Evolutionary conservation across 768 basidiomycete species (phyloP).

Genomic region (Naganishia kalamii): DNA sequence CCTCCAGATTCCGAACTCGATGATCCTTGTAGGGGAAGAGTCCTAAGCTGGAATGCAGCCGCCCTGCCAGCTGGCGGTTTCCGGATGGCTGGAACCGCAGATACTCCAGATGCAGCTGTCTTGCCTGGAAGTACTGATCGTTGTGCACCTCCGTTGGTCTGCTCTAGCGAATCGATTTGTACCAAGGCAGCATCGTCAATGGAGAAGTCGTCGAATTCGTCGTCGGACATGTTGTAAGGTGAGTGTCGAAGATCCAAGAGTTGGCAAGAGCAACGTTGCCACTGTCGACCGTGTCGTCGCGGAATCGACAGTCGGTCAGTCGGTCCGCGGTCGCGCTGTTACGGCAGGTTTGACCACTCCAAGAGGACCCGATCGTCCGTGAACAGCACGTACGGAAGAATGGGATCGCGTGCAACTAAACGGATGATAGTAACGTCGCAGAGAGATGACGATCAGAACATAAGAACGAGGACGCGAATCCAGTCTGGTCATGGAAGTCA

Average conservation of each 20-base stretch:
- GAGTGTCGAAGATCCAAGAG: background rate
- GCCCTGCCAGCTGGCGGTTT: background rate
- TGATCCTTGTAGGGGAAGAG: background rate
- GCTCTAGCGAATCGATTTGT: constrained; percentile 8
- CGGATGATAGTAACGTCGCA: too few relatives aligned
- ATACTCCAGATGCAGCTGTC: background rate
- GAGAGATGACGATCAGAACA: too few relatives aligned
- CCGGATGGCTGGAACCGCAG: background rate
- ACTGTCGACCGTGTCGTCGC: too few relatives aligned
- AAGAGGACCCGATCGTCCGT: too few relatives aligned
- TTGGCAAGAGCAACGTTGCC: background rate
- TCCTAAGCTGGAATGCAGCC: background rate
- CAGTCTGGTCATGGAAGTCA: too few relatives aligned
- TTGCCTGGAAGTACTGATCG: background rate
- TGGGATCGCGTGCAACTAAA: too few relatives aligned
- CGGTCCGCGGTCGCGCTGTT: too few relatives aligned
- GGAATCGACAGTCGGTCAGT: too few relatives aligned
- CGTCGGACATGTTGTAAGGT: background rate
- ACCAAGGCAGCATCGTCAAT: background rate
- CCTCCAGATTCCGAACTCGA: constrained; percentile 2
- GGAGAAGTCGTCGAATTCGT: constrained; percentile 9
- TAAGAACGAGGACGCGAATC: too few relatives aligned
- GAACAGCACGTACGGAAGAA: too few relatives aligned
- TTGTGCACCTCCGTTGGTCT: background rate
- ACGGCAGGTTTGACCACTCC: too few relatives aligned